Percentiles rank a stretch among this genome's conserved stretches.
Conservation (phyloP, 169 alveolate genomes). For the Toxoplasma gondii region DNA sequence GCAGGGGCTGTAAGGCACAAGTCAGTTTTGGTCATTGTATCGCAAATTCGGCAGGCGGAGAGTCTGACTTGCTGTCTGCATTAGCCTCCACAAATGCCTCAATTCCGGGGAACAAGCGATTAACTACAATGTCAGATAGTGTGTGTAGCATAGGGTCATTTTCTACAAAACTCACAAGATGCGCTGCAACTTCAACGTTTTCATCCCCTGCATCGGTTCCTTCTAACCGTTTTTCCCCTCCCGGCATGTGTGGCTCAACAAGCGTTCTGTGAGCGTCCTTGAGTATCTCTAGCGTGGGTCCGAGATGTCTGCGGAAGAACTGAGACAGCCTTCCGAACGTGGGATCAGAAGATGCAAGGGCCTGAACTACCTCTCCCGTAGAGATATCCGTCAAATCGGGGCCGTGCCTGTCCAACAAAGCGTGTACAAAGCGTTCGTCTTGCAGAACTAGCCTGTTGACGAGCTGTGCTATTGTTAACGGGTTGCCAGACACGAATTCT, state of each 20-base stretch:
- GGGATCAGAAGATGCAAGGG: background rate
- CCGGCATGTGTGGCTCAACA: background rate
- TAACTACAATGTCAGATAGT: background rate
- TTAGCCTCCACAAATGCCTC: slow-evolving; percentile 12
- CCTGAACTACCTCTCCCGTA: background rate
- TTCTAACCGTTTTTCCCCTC: background rate
- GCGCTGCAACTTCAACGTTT: background rate
- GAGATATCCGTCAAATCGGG: slow-evolving; percentile 11
- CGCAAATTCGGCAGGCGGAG: background rate
- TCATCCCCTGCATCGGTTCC: background rate
- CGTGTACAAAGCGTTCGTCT: background rate
- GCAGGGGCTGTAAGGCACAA: too few species aligned
- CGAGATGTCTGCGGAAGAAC: background rate
- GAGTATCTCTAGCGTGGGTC: background rate
- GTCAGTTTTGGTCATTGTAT: background rate
- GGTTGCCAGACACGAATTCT: background rate
- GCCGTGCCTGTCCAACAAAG: background rate
- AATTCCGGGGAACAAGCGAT: slow-evolving; percentile 3
- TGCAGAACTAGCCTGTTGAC: background rate
- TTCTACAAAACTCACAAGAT: background rate
- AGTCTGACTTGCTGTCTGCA: background rate
- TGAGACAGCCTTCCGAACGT: background rate
- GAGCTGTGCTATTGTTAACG: background rate
- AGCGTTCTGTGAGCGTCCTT: slow-evolving; percentile 17
- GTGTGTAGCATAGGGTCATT: slow-evolving; percentile 5